Base-by-base conservation (phyloP, 2,329 filamentous ascomycete genomes). In the Colletotrichum scovillei region DNA sequence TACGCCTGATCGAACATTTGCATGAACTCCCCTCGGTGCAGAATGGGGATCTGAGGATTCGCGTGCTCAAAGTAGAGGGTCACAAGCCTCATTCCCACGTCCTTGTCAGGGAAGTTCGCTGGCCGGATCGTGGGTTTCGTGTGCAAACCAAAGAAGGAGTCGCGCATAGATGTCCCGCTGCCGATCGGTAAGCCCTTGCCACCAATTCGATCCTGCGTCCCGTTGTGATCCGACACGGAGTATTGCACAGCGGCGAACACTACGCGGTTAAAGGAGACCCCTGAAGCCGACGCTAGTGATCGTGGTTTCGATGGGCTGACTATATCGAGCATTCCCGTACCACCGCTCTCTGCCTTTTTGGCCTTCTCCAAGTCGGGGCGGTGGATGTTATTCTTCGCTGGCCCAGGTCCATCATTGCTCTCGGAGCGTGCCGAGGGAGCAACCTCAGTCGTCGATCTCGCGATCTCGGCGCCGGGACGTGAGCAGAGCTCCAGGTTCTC, bases 141-240 rank as follows among this genome's bases (percentile, higher is more conserved):
- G 78, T 98, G 95, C 57, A 98, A 86, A n/a, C 96, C 96, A 80
- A 98, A 98, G 86, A 98, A 98, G 0, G 95, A 97, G 82, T 98
- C 96, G 72, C 95, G 90, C 93, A 98, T 97, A 14, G 94, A 95
- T 22, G 94, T 95, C 49, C 92, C 92, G 52, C 89, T 87, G 46
- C 88, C 86, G 28, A 84, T 58, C 22, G 67, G 35, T 16, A 69
- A 89, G 42, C 87, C 89, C 76, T 91, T 91, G 77, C 52, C 58
- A 5, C 56, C 67, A 5, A 52, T 35, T 16, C 73, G 62, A 55
- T 75, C 72, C n/a, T 64, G 67, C 59, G 85, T 86, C 6, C 93
- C 94, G 78, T 91, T 92, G 81, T 89, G 86, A 74, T 90, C 89
- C 11, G 89, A 88, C 19, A 92, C 88, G 0, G 89, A 91, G 60